These are phyloP conservation scores for Trichoderma atroviride DNA, from an alignment of 2,329 filamentous ascomycete genomes.

Conservation along the genomic window DNA sequence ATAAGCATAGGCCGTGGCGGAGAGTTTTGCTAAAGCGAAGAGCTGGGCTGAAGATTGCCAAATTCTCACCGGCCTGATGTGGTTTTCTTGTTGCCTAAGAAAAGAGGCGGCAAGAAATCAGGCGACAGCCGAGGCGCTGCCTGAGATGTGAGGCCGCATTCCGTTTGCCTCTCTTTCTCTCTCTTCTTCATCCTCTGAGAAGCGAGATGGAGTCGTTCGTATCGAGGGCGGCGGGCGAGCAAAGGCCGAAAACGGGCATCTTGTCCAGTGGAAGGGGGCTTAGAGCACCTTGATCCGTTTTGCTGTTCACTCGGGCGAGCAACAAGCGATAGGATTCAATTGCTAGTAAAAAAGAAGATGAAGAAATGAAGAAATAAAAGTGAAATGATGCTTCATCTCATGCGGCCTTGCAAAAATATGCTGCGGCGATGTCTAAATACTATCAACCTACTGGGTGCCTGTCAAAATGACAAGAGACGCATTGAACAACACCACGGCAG, in stretches of 20 bases:
- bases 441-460: too few species aligned
- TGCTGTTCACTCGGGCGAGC: background rate
- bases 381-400: background rate
- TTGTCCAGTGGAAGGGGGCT: slow-evolving; percentile 1
- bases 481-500: background rate
- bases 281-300: background rate
- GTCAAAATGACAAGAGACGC: background rate
- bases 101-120: background rate
- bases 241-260: background rate
- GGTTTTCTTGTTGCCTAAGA: background rate
- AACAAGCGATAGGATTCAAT: background rate
- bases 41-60: background rate
- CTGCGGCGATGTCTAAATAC: background rate
- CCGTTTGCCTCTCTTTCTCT: background rate
- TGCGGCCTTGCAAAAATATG: background rate
- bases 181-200: background rate
- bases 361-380: background rate
- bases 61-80: slow-evolving; percentile 20
- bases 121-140: background rate
- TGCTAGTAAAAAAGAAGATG: background rate
- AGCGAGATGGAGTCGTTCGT: slow-evolving; percentile 1
- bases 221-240: background rate
- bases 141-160: slow-evolving; percentile 10
- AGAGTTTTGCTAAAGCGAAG: background rate
- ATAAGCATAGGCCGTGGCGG: slow-evolving; percentile 5